Base-by-base conservation (phyloP, 202 grass and related monocot species). In the Setaria viridis region DNA sequence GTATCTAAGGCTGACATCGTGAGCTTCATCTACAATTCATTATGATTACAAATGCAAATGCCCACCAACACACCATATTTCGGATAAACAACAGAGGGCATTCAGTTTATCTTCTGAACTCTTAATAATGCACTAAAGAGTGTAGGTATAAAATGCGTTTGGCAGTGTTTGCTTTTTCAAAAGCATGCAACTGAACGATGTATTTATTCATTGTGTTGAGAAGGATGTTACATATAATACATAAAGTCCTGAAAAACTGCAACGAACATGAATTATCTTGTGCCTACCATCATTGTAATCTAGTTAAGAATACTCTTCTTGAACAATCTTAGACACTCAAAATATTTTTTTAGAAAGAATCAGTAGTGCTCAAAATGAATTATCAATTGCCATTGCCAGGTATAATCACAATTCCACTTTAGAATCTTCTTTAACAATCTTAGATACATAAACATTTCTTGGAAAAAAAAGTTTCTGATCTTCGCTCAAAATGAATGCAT, bases 11-110 rank as follows among this genome's bases (percentile, higher is more conserved):
- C 15, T 78, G 12, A 33, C 43, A 72, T 35, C 5, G 0, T 45
- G 34, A 63, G 45, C 46, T 74, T 62, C 41, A 37, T 83, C 49
- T 77, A 57, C 35, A 68, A 43, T 80, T 67, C 58, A 84, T 67
- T 4, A 57, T 33, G 60, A 46, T 63, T 62, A 75, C 1, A 62
- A 79, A 79, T 62, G 33, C 11, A 67, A 72, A 58, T 71, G 20
- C 51, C 48, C 58, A 71, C 17, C 55, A 66, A 62, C 59, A 47
- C 29, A 70, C 16, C 6, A 66, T 21, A 58, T 19, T 76, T 70
- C 25, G 11, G 6, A 62, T 20, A n/a, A 82, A n/a, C 42, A 72
- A 43, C 12, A n/a, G 2, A 70, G 3, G 60, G 0, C 13, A 72
- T 41, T 48, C 19, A 62, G 0, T 43, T 46, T 29, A 72, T 72